phyloP scores from a whole-genome alignment of 139 green algal genomes.

The Chlamydomonas sphaeroides region DNA sequence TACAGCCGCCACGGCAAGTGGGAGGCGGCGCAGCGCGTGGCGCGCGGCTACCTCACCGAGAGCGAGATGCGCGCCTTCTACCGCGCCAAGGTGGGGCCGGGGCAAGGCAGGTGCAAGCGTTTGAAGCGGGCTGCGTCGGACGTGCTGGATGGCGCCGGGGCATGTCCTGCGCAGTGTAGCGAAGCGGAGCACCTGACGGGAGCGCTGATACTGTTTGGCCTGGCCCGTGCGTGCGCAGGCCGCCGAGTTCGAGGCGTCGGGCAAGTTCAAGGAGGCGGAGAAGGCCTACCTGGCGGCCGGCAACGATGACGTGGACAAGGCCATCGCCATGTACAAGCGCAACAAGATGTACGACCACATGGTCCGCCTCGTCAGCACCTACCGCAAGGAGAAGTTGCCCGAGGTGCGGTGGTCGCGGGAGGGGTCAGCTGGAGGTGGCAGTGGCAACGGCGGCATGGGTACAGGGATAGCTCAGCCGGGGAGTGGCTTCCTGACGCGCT shows the following conservation, averaged over 20 bases:
- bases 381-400: constrained; percentile 68
- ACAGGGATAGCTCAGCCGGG: too few relatives aligned
- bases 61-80: constrained; percentile 68
- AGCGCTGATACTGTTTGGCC: too few relatives aligned
- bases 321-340: constrained; percentile 88
- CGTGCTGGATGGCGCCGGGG: too few relatives aligned
- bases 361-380: constrained; percentile 74
- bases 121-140: too few relatives aligned
- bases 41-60: constrained; percentile 76
- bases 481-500: too few relatives aligned
- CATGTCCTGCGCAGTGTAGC: too few relatives aligned
- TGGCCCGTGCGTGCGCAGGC: too few relatives aligned
- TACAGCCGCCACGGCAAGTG: constrained; percentile 78
- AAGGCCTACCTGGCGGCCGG: constrained; percentile 70
- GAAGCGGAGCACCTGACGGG: too few relatives aligned
- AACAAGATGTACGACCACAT: constrained; percentile 76
- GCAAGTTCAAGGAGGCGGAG: constrained; percentile 79
- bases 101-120: too few relatives aligned
- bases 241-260: constrained; percentile 67
- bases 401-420: constrained; percentile 21
- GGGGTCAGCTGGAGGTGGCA: not conserved
- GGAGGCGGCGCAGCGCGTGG: constrained; percentile 83
- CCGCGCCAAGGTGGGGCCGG: constrained; percentile 22
- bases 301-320: constrained; percentile 72
- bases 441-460: not conserved